Evolutionary conservation across 2,329 filamentous ascomycete species (phyloP), one percentile per base, ranked within the genome.

Genomic region (Apiospora rasikravindrae): DNA sequence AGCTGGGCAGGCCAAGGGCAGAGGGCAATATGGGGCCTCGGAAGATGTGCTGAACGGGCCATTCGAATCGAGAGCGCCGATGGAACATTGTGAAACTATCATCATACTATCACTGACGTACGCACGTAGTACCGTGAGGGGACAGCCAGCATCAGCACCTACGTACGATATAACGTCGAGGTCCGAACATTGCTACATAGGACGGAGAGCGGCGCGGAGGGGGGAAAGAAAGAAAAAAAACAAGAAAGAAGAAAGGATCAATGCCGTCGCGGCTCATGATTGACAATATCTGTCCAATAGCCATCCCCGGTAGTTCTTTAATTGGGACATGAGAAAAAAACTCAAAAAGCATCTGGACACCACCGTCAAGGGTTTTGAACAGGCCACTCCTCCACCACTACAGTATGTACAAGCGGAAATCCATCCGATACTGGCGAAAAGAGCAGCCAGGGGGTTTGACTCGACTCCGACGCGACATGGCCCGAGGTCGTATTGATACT

Each of bases 11-110:
- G 53, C 53, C 51, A 57, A 29, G 26, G 29, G 53, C 26, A 37
- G 29, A 22, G 29, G 13, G 53, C 29, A 8, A 37, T 8, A 61
- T 37, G 53, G 53, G 53, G 53, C 53, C 8, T 61, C 29, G 53
- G 51, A 19, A 7, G 51, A 57, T 19, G 51, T 57, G 51, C 51
- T 57, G 51, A 33, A 57, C 19, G 51, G 51, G 14, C 51, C 14
- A 37, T 29, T 57, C 13, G 16, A 37, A 33, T 37, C 53, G 29
- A 33, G 26, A 37, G 29, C 53, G 33, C 33, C 8, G 53, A 61
- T 61, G 53, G 57, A 64, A 64, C 33, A 64, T 64, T n/a, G 22
- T 64, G 57, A 64, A 64, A 64, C 57, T 40, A 64, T 64, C 33
- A 64, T 64, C 57, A 40, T 40, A 64, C 57, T 40, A 64, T 37